Percentiles rank a stretch among this genome's conserved stretches.
These are phyloP conservation scores for Fraxinus platypoda DNA, from an alignment of 305 asterid genomes.

Conservation along the genomic window DNA sequence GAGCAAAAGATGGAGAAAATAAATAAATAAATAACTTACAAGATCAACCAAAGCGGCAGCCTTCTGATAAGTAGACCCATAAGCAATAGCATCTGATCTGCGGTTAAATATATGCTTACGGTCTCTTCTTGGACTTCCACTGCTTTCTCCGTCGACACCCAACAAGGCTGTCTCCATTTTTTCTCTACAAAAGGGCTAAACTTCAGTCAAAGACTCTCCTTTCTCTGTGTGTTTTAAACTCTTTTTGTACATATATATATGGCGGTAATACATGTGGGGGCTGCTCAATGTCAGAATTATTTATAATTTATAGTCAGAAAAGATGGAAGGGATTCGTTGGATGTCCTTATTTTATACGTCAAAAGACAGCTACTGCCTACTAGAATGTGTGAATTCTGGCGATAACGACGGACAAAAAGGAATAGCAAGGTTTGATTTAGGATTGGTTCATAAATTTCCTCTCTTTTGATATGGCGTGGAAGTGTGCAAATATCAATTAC, in stretches of 20 bases:
- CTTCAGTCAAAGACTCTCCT: not conserved
- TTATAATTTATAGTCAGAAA: not conserved
- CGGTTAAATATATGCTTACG: slow-evolving; percentile 20
- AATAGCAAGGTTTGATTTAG: not conserved
- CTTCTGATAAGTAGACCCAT: slow-evolving; percentile 78
- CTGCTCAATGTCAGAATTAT: not conserved
- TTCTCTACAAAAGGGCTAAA: not conserved
- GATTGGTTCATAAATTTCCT: not conserved
- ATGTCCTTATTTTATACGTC: not conserved
- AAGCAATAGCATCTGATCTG: slow-evolving; percentile 72
- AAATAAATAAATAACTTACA: slow-evolving; percentile 41
- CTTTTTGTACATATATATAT: not conserved
- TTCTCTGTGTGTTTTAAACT: not conserved
- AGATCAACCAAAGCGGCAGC: slow-evolving; percentile 99
- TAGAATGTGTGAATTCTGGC: not conserved
- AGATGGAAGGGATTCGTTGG: not conserved
- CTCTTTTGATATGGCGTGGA: not conserved
- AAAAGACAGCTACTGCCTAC: not conserved
- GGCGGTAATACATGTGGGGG: not conserved
- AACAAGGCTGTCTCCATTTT: slow-evolving; percentile 59
- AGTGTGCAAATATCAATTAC: not conserved
- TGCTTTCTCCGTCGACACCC: slow-evolving; percentile 18
- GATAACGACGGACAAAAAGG: not conserved
- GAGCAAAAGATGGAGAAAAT: not conserved
- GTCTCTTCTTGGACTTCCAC: slow-evolving; percentile 26